Conservation (phyloP, 2,329 filamentous ascomycete genomes). For the Thelonectria rubi region DNA sequence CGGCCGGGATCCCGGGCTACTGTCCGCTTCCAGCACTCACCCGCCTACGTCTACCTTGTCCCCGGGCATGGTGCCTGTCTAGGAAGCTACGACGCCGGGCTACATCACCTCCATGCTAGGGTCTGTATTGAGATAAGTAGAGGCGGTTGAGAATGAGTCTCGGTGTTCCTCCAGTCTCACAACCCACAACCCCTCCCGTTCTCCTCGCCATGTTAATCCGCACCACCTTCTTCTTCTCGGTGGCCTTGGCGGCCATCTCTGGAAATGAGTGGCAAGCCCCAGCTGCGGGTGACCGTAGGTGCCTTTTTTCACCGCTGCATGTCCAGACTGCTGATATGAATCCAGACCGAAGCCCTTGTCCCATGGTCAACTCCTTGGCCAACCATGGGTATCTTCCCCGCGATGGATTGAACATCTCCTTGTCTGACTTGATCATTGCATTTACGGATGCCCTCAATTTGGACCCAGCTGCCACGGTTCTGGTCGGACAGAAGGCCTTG, state of each 20-base stretch:
- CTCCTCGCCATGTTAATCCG: conserved; percentile 30
- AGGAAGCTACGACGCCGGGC: not conserved
- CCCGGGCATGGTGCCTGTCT: no score
- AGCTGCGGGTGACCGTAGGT: conserved; percentile 27
- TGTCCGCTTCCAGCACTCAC: not conserved
- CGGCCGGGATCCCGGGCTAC: no score
- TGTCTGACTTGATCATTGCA: conserved; percentile 18
- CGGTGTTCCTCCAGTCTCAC: no score
- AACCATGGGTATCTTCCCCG: conserved; percentile 20
- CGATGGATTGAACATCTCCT: conserved; percentile 17
- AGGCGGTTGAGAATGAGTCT: no score
- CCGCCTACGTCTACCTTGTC: not conserved
- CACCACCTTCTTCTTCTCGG: conserved; percentile 25
- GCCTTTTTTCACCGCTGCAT: no score
- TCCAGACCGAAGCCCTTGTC: conserved; percentile 25
- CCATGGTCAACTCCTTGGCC: conserved; percentile 17
- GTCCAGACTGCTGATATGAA: conserved; percentile 1
- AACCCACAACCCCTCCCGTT: not conserved
- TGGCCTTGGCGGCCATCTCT: conserved; percentile 27
- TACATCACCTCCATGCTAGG: not conserved
- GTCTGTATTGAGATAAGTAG: no score
- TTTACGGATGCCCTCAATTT: conserved; percentile 37
- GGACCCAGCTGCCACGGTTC: conserved; percentile 36
- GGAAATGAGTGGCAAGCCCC: conserved; percentile 32
- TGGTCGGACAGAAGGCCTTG: conserved; percentile 34